phyloP scores from a whole-genome alignment of 2,329 filamentous ascomycete species.

The Ophiostoma pallidulum region DNA sequence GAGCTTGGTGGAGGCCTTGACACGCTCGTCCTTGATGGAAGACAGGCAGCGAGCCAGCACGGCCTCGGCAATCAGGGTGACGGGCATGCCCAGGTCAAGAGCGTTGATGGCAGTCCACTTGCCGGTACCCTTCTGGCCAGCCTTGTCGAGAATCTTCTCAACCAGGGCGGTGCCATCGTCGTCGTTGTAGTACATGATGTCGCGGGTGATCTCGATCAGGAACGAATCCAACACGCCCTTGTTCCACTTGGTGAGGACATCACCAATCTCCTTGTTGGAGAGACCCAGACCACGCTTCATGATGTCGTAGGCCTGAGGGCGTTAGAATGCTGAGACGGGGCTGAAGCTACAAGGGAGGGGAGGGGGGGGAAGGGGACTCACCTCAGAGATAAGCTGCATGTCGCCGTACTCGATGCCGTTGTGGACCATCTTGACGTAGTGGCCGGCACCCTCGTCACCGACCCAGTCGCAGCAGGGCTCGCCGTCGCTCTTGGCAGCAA shows the following conservation, averaged over 20 bases:
- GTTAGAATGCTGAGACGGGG: background rate
- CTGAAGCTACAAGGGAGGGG: background rate
- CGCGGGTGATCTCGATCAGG: conserved; percentile 97
- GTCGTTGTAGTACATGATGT: conserved; percentile 98
- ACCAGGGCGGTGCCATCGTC: conserved; percentile 84
- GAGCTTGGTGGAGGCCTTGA: conserved; percentile 69
- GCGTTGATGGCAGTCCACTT: conserved; percentile 99
- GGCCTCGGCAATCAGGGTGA: conserved; percentile 94
- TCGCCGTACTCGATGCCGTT: conserved; percentile 99
- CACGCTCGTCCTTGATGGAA: conserved; percentile 88
- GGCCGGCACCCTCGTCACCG: conserved; percentile 96
- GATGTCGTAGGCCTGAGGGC: conserved; percentile 84
- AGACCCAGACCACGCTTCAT: conserved; percentile 96
- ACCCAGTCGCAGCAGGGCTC: conserved; percentile 99
- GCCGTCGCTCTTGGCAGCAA: conserved; percentile 92
- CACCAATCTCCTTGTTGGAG: conserved; percentile 86
- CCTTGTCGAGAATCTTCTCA: conserved; percentile 98
- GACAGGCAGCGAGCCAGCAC: conserved; percentile 93
- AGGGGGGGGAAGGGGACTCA: conserved; percentile 32
- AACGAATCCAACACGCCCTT: conserved; percentile 97
- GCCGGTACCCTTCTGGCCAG: conserved; percentile 98
- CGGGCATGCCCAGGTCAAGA: conserved; percentile 95
- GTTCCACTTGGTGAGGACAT: conserved; percentile 94
- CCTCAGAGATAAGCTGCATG: conserved; percentile 99
- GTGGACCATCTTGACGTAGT: conserved; percentile 99